Conservation (phyloP, 2,329 filamentous ascomycete genomes). For the Arthrinium puccinioides region DNA sequence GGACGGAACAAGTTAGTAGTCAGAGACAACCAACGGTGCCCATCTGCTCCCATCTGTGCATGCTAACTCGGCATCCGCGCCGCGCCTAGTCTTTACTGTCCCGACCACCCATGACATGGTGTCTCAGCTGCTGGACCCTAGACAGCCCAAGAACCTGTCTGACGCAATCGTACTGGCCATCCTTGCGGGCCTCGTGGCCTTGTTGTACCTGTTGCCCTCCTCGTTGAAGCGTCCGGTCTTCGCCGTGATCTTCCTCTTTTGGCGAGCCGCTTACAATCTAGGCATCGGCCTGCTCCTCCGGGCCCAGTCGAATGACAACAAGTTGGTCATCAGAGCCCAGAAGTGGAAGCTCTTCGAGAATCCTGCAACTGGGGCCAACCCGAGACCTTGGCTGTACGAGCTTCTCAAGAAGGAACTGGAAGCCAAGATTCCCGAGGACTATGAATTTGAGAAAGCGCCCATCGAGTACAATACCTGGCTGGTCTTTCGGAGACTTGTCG, state of each 20-base stretch:
- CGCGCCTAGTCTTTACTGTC: constrained; percentile 87
- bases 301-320: constrained; percentile 82
- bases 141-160: constrained; percentile 89
- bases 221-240: constrained; percentile 68
- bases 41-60: constrained; percentile 4
- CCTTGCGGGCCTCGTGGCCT: constrained; percentile 65
- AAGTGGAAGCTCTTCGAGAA: constrained; percentile 82
- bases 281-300: constrained; percentile 88
- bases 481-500: constrained; percentile 88
- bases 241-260: constrained; percentile 80
- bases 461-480: constrained; percentile 99
- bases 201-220: constrained; percentile 66
- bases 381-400: constrained; percentile 72
- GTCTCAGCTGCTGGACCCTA: constrained; percentile 88
- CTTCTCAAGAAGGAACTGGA: constrained; percentile 86
- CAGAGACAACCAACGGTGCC: neutral
- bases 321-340: constrained; percentile 80
- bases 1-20: constrained; percentile 73
- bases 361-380: constrained; percentile 72
- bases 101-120: constrained; percentile 99
- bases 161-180: constrained; percentile 75
- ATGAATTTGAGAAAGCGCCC: constrained; percentile 85
- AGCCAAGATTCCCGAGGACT: constrained; percentile 89
- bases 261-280: constrained; percentile 86
- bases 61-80: constrained; percentile 9